These are phyloP conservation scores for Ceratorhiza oryzae-sativae DNA, from an alignment of 1,284 basidiomycete genomes.

Conservation along the genomic window DNA sequence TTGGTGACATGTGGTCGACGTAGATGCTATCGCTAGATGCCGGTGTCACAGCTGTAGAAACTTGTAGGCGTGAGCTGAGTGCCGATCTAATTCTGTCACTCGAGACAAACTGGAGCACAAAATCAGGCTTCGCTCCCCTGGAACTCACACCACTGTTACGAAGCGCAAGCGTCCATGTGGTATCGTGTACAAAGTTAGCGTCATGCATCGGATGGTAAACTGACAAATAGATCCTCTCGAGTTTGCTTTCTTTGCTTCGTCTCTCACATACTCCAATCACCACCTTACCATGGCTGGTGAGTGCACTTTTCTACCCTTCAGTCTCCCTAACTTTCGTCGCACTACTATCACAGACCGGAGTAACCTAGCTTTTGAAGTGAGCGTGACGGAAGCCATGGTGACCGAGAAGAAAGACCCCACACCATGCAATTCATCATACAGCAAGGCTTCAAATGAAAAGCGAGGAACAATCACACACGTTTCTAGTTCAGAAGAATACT, in stretches of 20 bases:
- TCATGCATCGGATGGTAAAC: not conserved
- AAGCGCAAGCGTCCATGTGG: conserved; percentile 3
- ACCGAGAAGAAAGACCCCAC: conserved; percentile 12
- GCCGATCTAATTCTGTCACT: not conserved
- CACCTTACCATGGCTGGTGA: conserved; percentile 3
- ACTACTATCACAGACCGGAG: not conserved
- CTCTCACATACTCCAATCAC: conserved; percentile 9
- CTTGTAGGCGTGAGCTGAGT: not conserved
- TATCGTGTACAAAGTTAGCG: conserved; percentile 4
- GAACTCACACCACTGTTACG: conserved; percentile 6
- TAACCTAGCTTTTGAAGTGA: not conserved
- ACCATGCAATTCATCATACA: not conserved
- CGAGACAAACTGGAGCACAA: not conserved
- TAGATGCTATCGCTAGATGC: not conserved
- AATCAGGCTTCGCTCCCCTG: conserved; percentile 1
- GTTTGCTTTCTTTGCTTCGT: not conserved
- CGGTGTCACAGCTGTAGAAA: not conserved
- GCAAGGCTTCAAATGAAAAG: not conserved
- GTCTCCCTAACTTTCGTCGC: no score
- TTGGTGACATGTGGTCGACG: not conserved
- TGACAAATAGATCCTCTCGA: not conserved
- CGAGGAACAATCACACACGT: not conserved
- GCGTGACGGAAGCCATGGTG: conserved; percentile 13
- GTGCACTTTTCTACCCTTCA: not conserved
- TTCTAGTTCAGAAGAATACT: conserved; percentile 6